Evolutionary conservation across 2,329 filamentous ascomycete species (phyloP).

Genomic region (Pseudocercospora vitis): DNA sequence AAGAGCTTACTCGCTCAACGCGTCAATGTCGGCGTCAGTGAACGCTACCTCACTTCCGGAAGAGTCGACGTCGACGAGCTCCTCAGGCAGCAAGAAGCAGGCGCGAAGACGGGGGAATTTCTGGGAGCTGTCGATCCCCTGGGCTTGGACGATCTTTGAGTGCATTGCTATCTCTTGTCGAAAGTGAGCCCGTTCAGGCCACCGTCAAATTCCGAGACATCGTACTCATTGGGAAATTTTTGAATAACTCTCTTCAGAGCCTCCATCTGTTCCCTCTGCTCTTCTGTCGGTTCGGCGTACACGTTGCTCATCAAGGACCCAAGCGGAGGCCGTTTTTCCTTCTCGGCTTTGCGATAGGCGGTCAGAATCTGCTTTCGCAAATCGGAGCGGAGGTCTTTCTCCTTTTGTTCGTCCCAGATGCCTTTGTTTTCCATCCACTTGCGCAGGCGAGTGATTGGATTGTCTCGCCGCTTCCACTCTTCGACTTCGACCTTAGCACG

Average conservation of each 20-base stretch:
- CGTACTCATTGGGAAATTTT: constrained; percentile 89
- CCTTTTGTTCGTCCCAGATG: constrained; percentile 81
- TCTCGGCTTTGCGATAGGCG: constrained; percentile 81
- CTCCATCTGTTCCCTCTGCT: constrained; percentile 71
- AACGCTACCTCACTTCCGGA: constrained; percentile 79
- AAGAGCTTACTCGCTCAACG: constrained; percentile 68
- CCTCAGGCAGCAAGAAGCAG: constrained; percentile 45
- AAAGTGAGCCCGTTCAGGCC: constrained; percentile 63
- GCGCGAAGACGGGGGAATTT: constrained; percentile 66
- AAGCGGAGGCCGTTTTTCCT: constrained; percentile 74
- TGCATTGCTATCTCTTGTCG: constrained; percentile 17
- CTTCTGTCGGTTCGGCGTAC: constrained; percentile 83
- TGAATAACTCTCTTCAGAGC: constrained; percentile 76
- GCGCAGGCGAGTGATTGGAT: constrained; percentile 78
- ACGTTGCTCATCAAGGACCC: constrained; percentile 79
- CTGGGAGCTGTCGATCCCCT: constrained; percentile 58
- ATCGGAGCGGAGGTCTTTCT: constrained; percentile 67
- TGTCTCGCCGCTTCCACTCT: constrained; percentile 88
- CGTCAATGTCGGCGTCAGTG: constrained; percentile 84
- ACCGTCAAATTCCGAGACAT: constrained; percentile 72
- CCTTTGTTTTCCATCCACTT: constrained; percentile 87
- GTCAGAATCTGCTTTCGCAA: constrained; percentile 74
- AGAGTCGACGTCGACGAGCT: constrained; percentile 77
- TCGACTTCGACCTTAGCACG: constrained; percentile 89
- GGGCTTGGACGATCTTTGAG: constrained; percentile 37